Percentiles rank a stretch among this genome's conserved stretches.
Evolutionary conservation across 208 protist species (phyloP).

Genomic region (Wallacemonas collosoma): DNA sequence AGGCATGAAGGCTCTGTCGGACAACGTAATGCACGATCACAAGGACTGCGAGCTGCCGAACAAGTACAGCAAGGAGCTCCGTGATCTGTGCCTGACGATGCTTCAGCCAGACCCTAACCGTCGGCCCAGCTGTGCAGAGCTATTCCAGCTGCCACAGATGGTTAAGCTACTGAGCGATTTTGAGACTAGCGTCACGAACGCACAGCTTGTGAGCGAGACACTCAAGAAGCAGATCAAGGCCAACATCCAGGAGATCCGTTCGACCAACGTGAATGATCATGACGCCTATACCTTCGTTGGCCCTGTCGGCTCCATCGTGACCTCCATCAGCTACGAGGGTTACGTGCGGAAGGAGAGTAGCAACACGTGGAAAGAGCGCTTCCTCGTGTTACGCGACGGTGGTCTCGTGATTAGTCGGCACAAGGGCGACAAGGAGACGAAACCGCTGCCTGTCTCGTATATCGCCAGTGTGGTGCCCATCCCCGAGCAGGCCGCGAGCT

Average conservation of each 20-base stretch:
- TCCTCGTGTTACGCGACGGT: conserved; percentile 52
- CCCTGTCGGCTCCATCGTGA: conserved; percentile 38
- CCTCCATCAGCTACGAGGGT: conserved; percentile 42
- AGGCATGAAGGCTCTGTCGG: conserved; percentile 67
- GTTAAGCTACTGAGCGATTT: conserved; percentile 58
- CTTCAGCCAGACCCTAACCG: conserved; percentile 50
- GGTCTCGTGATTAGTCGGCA: conserved; percentile 49
- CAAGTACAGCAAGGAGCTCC: conserved; percentile 60
- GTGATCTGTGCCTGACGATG: conserved; percentile 67
- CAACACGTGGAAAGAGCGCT: conserved; percentile 64
- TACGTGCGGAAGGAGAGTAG: conserved; percentile 58
- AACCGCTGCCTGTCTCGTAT: conserved; percentile 52
- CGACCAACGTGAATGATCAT: conserved; percentile 37
- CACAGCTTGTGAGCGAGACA: conserved; percentile 40
- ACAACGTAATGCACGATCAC: conserved; percentile 64
- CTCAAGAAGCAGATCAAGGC: conserved; percentile 47
- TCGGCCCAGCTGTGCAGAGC: conserved; percentile 49
- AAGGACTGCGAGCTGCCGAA: conserved; percentile 58
- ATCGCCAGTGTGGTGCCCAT: conserved; percentile 73
- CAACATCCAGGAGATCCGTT: conserved; percentile 57
- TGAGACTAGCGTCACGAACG: conserved; percentile 47
- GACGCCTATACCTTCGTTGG: conserved; percentile 42
- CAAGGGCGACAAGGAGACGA: conserved; percentile 49
- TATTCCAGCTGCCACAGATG: conserved; percentile 63
- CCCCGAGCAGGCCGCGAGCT: conserved; percentile 54